Base-by-base conservation (phyloP, 345 rosid genomes). In the Moricandia moricandioides region DNA sequence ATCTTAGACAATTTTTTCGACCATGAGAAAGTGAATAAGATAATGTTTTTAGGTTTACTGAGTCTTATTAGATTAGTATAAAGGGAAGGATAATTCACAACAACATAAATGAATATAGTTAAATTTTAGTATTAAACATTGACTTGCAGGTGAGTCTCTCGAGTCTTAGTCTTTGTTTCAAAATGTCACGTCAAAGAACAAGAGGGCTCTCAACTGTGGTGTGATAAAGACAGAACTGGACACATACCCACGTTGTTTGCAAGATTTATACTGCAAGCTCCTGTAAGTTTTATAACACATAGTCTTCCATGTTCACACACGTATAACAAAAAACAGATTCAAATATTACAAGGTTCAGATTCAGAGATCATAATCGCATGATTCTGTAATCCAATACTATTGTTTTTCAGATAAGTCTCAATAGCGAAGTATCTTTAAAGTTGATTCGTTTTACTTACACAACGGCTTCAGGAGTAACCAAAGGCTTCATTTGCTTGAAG, bases 81-180 rank as follows among this genome's bases (percentile, higher is more conserved):
- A 21, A n/a, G 7, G 4, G 45, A 13, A 27, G 16, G 26, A 31
- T 52, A 26, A 13, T 69, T 58, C 31, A 47, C 67, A 62, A 61
- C 26, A 49, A 62, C 62, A 29, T 40, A 13, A n/a, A 65, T 64
- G 70, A 64, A 16, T 39, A 57, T 43, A 17, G 45, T 67, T 74
- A 3, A 57, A 17, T 11, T 7, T 58, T 33, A 59, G 4, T 59
- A 67, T 34, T 60, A 24, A 60, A 60, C 59, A 14, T 47, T 67
- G 78, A 74, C 72, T 74, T 58, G 67, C 5, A 18, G 61, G 72
- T 47, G 21, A 66, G 51, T n/a, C n/a, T n/a, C n/a, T n/a, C n/a
- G n/a, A n/a, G n/a, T 45, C 51, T 40, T 21, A 71, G 72, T 66
- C 60, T 8, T 10, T 33, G 71, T 39, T 65, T 54, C 40, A 11